Conservation (phyloP, 495 filamentous ascomycete species). For the Clavariopsis aquatica region DNA sequence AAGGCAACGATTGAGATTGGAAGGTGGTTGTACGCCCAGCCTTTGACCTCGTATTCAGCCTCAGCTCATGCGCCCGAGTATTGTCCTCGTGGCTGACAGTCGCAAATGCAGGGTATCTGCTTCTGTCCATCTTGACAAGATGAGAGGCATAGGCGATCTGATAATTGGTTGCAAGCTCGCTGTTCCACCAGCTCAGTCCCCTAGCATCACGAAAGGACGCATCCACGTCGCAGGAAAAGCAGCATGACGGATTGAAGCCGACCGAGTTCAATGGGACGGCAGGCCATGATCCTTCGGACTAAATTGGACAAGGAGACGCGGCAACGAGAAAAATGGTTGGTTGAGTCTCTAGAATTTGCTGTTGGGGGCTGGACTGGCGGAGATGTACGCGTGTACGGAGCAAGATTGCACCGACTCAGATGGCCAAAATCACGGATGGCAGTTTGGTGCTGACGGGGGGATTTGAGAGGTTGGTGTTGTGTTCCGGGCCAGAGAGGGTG, state of each 20-base stretch:
- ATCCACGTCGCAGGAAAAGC: too few relatives aligned
- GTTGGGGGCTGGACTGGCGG: neutral
- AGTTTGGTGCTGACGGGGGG: neutral
- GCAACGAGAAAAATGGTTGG: neutral
- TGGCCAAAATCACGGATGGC: neutral
- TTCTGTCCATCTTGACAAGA: neutral
- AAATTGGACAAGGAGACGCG: constrained; percentile 5
- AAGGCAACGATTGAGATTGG: constrained; percentile 20
- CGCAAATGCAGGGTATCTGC: constrained; percentile 7
- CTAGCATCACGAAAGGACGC: too few relatives aligned
- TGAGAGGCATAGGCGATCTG: neutral
- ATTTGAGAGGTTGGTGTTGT: neutral
- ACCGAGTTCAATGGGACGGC: neutral
- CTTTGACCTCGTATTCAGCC: constrained; percentile 28
- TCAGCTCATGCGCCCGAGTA: constrained; percentile 20
- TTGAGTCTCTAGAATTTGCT: neutral
- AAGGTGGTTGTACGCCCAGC: constrained; percentile 12
- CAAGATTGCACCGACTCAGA: neutral
- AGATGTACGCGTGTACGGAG: neutral
- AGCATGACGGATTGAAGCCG: neutral
- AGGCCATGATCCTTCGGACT: neutral
- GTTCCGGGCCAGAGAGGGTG: too few relatives aligned
- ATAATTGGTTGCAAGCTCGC: neutral
- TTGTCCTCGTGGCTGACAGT: constrained; percentile 19
- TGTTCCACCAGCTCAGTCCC: too few relatives aligned